Evolutionary conservation across 495 filamentous ascomycete species (phyloP), one percentile per base, ranked within the genome.

Genomic region (Pyrenopolyporus hunteri): DNA sequence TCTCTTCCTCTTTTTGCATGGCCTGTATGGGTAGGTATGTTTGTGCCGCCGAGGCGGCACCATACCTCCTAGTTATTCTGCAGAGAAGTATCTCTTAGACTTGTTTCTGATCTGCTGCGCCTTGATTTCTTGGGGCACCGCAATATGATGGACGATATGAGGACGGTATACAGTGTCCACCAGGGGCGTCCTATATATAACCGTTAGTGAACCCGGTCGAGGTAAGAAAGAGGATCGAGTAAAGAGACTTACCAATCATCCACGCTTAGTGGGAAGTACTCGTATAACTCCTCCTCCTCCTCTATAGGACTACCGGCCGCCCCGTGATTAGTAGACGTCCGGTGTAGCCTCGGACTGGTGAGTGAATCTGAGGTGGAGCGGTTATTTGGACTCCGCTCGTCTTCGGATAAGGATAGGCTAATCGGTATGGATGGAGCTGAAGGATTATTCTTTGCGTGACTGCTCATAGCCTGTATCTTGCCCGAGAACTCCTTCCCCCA

Each of bases 131-230:
- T 82, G 78, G 2, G 89, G 89, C 46, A 91, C 78, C 36, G 87
- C 87, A 28, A 88, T 92, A 69, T 96, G 92, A 73, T 96, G 92
- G 2, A 95, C 92, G 6, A 94, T 89, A 72, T 96, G 92, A 6
- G 92, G 92, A n/a, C 92, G 80, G 61, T 96, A 96, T 32, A 96
- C 87, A 6, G 92, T 91, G 71, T 96, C 92, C 8, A 96, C 92
- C 3, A 92, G 92, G 2, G 89, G 88, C 79, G 92, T 91, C 77
- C 78, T 81, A 16, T 60, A 49, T 36, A 4, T 2, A 11, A 50
- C 36, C 42, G 39, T 59, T 46, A 61, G 37, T 5, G 5, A 10
- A 2, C 0, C 3, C 23, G 1, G 9, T 46, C 16, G 7, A 19
- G 4, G 14, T 20, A 2, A n/a, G 23, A 9, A 10, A n/a, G 14